phyloP scores from a whole-genome alignment of 2,329 filamentous ascomycete genomes.

The Fusarium phyllophilum region DNA sequence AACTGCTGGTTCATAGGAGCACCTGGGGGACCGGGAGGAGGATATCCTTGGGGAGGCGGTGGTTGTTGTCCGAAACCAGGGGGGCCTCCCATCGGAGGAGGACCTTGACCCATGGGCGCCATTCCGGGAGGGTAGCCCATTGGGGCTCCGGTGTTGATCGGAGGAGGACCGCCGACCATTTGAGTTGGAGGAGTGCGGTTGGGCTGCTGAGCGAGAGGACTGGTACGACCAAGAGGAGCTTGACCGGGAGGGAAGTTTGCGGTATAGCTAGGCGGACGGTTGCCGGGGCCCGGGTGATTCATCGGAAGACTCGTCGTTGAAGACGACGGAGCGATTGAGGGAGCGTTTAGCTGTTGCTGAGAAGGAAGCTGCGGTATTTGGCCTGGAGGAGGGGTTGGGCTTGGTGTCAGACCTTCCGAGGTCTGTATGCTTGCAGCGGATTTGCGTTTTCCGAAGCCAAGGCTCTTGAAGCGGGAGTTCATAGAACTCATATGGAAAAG shows the following conservation, averaged over 20 bases:
- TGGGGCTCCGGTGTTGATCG: conserved; percentile 73
- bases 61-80: conserved; percentile 54
- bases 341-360: conserved; percentile 53
- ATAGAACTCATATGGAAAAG: conserved; percentile 75
- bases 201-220: conserved; percentile 59
- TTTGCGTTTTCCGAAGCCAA: conserved; percentile 85
- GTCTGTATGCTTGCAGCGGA: conserved; percentile 70
- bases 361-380: conserved; percentile 64
- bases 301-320: conserved; percentile 64
- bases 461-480: conserved; percentile 81
- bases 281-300: conserved; percentile 70
- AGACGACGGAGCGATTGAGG: conserved; percentile 53
- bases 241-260: conserved; percentile 63
- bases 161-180: conserved; percentile 72
- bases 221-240: conserved; percentile 64
- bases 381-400: conserved; percentile 51
- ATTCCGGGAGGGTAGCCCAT: conserved; percentile 70
- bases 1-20: conserved; percentile 55
- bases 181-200: conserved; percentile 67
- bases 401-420: conserved; percentile 53
- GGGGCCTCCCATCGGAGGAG: conserved; percentile 52
- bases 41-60: conserved; percentile 55
- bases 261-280: conserved; percentile 72
- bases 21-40: conserved; percentile 52
- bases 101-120: conserved; percentile 55